These are phyloP conservation scores for Salvia rosmarinus DNA, from an alignment of 257 asterid genomes.

Conservation along the genomic window DNA sequence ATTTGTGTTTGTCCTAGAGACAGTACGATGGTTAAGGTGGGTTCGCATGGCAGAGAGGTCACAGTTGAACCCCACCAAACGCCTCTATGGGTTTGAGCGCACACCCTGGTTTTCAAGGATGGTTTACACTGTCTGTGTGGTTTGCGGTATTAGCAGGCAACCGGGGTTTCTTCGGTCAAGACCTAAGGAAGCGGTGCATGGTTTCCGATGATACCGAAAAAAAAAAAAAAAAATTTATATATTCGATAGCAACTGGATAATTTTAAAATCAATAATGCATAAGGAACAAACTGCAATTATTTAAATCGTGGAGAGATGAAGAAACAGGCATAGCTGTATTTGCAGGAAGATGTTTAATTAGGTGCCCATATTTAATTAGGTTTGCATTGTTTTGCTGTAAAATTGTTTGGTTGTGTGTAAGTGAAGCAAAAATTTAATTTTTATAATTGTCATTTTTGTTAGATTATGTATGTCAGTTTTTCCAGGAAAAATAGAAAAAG, in stretches of 20 bases:
- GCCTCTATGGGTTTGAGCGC: too few species aligned
- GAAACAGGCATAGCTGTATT: conserved; percentile 42
- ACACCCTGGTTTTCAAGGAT: too few species aligned
- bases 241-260: too few species aligned
- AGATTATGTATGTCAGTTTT: not conserved
- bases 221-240: not conserved
- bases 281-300: conserved; percentile 35
- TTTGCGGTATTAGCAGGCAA: too few species aligned
- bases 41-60: too few species aligned
- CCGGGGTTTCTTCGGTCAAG: too few species aligned
- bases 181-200: too few species aligned
- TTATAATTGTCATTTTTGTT: not conserved
- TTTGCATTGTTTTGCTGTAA: conserved; percentile 22
- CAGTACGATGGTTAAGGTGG: too few species aligned
- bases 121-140: too few species aligned
- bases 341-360: conserved; percentile 41
- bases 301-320: conserved; percentile 30
- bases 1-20: conserved; percentile 25
- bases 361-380: conserved; percentile 43
- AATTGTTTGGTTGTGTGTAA: conserved; percentile 31
- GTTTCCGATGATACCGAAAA: too few species aligned
- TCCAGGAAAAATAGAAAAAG: not conserved
- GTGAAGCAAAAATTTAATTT: conserved; percentile 13
- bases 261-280: too few species aligned
- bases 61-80: too few species aligned